Conservation (phyloP, 495 filamentous ascomycete genomes). For the Glonium stellatum region DNA sequence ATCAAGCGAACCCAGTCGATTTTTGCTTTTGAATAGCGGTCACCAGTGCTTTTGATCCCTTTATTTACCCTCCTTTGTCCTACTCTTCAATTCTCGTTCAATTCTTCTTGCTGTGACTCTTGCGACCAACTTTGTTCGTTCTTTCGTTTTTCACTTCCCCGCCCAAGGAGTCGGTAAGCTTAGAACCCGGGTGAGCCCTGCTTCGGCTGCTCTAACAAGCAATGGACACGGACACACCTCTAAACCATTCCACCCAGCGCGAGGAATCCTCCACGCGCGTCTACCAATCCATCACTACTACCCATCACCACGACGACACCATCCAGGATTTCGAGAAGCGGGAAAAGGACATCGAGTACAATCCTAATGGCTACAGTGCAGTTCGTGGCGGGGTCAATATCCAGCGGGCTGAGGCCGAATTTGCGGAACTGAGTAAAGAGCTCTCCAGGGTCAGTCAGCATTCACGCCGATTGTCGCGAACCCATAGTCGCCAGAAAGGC, state of each 20-base stretch:
- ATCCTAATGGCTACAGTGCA: slow-evolving; percentile 3
- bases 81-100: no score
- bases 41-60: no score
- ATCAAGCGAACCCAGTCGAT: no score
- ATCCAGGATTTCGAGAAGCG: slow-evolving; percentile 8
- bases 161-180: not conserved
- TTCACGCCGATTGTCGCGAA: slow-evolving; percentile 39
- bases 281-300: slow-evolving; percentile 21
- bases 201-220: not conserved
- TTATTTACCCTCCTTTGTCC: no score
- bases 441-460: slow-evolving; percentile 54
- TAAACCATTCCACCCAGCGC: slow-evolving; percentile 10
- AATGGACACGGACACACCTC: slow-evolving; percentile 8
- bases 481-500: slow-evolving; percentile 38
- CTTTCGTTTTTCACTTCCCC: not conserved
- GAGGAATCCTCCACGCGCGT: slow-evolving; percentile 10
- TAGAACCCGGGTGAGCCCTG: not conserved
- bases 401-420: slow-evolving; percentile 66
- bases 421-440: slow-evolving; percentile 65
- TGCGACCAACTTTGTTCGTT: no score
- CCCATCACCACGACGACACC: slow-evolving; percentile 8
- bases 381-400: slow-evolving; percentile 55
- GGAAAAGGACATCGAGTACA: not conserved
- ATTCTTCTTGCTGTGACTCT: no score
- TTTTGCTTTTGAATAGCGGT: no score